Evolutionary conservation across 768 basidiomycete genomes (phyloP).

Genomic region (Gyrodon lividus): DNA sequence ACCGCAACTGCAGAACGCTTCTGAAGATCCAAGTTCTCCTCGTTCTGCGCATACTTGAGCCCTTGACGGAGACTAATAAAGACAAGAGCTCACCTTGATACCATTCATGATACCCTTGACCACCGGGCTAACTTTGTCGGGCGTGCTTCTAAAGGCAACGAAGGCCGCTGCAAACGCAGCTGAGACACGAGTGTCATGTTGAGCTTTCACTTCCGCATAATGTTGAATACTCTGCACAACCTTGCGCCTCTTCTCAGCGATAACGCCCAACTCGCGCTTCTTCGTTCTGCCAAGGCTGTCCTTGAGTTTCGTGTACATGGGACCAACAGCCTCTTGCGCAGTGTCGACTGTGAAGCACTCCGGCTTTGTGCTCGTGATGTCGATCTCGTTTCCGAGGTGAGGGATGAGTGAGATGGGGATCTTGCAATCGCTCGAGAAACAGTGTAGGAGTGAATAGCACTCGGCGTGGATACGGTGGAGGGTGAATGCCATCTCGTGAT

Average conservation of each 20-base stretch:
- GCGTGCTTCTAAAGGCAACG: slow-evolving; percentile 81
- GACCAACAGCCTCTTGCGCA: slow-evolving; percentile 67
- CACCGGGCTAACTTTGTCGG: slow-evolving; percentile 92
- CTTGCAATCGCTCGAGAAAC: slow-evolving; percentile 86
- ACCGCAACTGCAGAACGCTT: slow-evolving; percentile 84
- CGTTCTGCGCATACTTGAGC: slow-evolving; percentile 52
- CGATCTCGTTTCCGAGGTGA: slow-evolving; percentile 71
- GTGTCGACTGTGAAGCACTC: slow-evolving; percentile 79
- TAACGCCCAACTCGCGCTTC: slow-evolving; percentile 69
- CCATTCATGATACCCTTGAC: slow-evolving; percentile 98
- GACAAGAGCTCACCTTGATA: slow-evolving; percentile 70
- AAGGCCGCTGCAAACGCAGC: slow-evolving; percentile 91
- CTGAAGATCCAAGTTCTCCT: slow-evolving; percentile 88
- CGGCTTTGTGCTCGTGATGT: slow-evolving; percentile 61
- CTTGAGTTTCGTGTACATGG: slow-evolving; percentile 73
- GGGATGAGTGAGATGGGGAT: slow-evolving; percentile 79
- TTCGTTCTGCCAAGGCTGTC: slow-evolving; percentile 72
- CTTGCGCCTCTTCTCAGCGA: slow-evolving; percentile 74
- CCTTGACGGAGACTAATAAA: neutral
- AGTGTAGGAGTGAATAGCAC: slow-evolving; percentile 74
- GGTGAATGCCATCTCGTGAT: slow-evolving; percentile 87
- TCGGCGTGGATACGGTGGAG: slow-evolving; percentile 80
- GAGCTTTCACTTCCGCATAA: slow-evolving; percentile 78
- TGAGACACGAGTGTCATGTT: slow-evolving; percentile 83
- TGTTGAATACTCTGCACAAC: slow-evolving; percentile 71